Evolutionary conservation across 2,329 filamentous ascomycete genomes (phyloP).

Genomic region (Fusarium sp.): DNA sequence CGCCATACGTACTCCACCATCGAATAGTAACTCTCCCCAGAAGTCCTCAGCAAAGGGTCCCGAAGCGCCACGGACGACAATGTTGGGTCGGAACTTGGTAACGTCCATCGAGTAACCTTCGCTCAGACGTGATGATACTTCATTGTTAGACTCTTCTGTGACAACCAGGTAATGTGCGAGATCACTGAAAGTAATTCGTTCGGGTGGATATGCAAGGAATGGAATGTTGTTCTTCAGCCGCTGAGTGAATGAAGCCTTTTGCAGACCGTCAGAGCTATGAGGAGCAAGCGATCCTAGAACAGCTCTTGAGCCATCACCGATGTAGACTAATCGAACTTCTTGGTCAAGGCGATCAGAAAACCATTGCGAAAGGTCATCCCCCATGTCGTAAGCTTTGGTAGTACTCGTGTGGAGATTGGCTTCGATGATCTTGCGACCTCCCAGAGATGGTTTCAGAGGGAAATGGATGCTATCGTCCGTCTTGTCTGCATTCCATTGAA

Average conservation of each 20-base stretch:
- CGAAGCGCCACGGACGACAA: constrained; percentile 38
- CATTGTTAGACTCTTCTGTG: constrained; percentile 41
- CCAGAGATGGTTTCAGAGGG: constrained; percentile 17
- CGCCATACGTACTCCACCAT: constrained; percentile 28
- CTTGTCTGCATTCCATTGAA: neutral
- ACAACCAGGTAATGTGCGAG: constrained; percentile 42
- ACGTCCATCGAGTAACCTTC: constrained; percentile 35
- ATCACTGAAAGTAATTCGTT: constrained; percentile 35
- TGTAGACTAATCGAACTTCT: constrained; percentile 35
- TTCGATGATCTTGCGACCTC: neutral
- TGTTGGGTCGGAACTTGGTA: constrained; percentile 43
- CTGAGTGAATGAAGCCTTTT: constrained; percentile 1
- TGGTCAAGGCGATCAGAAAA: constrained; percentile 34
- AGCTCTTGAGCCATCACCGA: constrained; percentile 37
- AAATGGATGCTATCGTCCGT: constrained; percentile 14
- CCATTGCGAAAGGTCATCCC: constrained; percentile 32
- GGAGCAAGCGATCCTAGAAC: constrained; percentile 40
- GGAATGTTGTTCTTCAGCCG: constrained; percentile 13
- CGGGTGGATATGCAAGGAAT: constrained; percentile 9
- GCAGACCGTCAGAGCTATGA: constrained; percentile 35
- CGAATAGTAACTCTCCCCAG: constrained; percentile 38
- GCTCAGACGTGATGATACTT: constrained; percentile 27
- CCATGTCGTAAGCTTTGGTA: constrained; percentile 39
- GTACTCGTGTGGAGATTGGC: constrained; percentile 32
- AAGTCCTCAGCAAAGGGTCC: constrained; percentile 35